phyloP scores from a whole-genome alignment of 352 stramenopile genomes.

The Blastocystis sp. region DNA sequence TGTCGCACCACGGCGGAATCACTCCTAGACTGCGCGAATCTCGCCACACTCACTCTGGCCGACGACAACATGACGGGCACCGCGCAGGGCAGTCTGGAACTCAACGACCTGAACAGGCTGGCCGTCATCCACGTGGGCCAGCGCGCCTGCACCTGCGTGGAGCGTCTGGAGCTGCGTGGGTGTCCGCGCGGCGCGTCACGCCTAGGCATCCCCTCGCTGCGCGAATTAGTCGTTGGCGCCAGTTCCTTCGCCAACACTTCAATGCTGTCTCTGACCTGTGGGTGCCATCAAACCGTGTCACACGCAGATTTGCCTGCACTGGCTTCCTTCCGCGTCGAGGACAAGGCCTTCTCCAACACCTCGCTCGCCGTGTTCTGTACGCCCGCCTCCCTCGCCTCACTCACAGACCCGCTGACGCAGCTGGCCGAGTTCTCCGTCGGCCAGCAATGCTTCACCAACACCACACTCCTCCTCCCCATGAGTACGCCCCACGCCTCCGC shows the following conservation, averaged over 20 bases:
- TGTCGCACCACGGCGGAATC: no score
- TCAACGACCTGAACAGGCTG: background rate
- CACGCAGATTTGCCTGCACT: background rate
- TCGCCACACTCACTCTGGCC: background rate
- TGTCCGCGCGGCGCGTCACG: background rate
- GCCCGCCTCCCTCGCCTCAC: background rate
- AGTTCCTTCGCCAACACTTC: background rate
- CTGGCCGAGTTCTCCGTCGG: background rate
- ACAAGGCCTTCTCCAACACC: background rate
- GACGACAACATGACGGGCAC: background rate
- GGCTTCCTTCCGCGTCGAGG: background rate
- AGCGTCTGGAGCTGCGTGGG: background rate
- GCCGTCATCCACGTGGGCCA: background rate
- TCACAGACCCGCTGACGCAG: background rate
- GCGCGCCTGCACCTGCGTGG: background rate
- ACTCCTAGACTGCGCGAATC: background rate
- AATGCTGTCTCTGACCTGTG: background rate
- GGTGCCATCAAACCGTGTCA: background rate
- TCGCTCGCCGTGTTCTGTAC: slow-evolving; percentile 1
- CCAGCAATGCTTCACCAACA: background rate
- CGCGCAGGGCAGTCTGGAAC: background rate
- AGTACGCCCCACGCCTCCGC: background rate
- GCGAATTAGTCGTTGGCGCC: background rate
- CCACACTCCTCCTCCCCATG: background rate
- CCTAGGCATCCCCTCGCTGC: background rate